phyloP scores from a whole-genome alignment of 345 rosid genomes.

The Salix suchowensis region DNA sequence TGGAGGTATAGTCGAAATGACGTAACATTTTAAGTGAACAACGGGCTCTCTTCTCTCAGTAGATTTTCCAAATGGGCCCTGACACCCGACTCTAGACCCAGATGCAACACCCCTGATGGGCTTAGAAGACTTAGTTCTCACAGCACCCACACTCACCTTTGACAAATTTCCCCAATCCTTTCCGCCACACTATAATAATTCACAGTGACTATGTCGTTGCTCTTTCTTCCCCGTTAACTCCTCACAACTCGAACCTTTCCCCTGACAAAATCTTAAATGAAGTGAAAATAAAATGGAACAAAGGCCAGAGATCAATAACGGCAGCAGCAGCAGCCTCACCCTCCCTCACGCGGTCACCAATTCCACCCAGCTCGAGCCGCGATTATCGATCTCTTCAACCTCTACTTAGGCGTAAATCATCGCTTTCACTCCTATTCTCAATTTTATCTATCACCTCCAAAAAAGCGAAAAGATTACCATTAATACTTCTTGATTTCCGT shows the following conservation, averaged over 20 bases:
- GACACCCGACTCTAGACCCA: too few relatives aligned
- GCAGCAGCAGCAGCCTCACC: conserved; percentile 23
- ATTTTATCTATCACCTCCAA: neutral
- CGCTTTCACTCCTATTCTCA: neutral
- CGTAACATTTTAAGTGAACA: too few relatives aligned
- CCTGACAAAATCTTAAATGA: neutral
- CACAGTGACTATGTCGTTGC: too few relatives aligned
- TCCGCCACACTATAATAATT: too few relatives aligned
- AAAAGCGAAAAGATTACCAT: neutral
- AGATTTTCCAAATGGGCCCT: too few relatives aligned
- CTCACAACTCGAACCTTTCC: neutral
- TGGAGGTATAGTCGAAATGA: too few relatives aligned
- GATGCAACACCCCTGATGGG: too few relatives aligned
- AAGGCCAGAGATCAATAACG: conserved; percentile 47
- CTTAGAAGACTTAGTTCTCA: too few relatives aligned
- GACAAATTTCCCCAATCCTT: too few relatives aligned
- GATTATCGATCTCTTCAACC: conserved; percentile 79
- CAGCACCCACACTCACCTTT: too few relatives aligned
- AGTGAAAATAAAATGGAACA: conserved; percentile 54
- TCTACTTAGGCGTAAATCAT: conserved; percentile 67
- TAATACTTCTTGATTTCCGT: neutral
- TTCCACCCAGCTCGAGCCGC: conserved; percentile 73
- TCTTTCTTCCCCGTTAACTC: too few relatives aligned
- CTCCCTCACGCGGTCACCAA: conserved; percentile 64
- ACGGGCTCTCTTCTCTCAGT: too few relatives aligned